phyloP scores from a whole-genome alignment of 2,329 filamentous ascomycete genomes.

The Talaromyces sp. region DNA sequence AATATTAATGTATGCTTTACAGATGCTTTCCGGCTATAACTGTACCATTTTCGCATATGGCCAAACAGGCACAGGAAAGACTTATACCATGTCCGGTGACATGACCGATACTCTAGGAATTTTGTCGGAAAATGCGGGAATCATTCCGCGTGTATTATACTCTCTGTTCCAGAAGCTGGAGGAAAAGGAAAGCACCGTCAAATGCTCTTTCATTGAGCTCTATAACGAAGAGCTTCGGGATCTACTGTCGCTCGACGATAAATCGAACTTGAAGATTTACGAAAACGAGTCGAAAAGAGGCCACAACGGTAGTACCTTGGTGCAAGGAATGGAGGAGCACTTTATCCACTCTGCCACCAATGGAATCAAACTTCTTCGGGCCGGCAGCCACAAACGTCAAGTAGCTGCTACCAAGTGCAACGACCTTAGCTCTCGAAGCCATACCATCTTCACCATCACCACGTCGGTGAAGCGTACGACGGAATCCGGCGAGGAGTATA shows the following conservation, averaged over 20 bases:
- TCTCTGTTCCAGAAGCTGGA: slow-evolving; percentile 82
- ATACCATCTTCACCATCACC: slow-evolving; percentile 95
- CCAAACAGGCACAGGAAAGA: slow-evolving; percentile 96
- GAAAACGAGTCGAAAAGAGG: slow-evolving; percentile 74
- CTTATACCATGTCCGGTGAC: slow-evolving; percentile 98
- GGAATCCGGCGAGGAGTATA: slow-evolving; percentile 80
- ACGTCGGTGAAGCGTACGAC: slow-evolving; percentile 77
- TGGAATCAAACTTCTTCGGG: slow-evolving; percentile 81
- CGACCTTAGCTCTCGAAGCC: slow-evolving; percentile 91
- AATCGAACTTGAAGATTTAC: slow-evolving; percentile 85
- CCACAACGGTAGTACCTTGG: slow-evolving; percentile 68
- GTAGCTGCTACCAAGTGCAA: slow-evolving; percentile 99
- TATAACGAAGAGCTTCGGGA: slow-evolving; percentile 98
- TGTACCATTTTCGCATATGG: slow-evolving; percentile 99
- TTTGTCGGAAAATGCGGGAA: slow-evolving; percentile 84
- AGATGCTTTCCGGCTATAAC: slow-evolving; percentile 94
- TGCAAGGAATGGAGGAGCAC: slow-evolving; percentile 96
- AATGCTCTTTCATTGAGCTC: slow-evolving; percentile 96
- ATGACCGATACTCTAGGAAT: slow-evolving; percentile 83
- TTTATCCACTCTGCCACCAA: slow-evolving; percentile 80
- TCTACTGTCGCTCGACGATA: slow-evolving; percentile 74
- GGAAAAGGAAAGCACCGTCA: slow-evolving; percentile 78
- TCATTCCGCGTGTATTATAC: slow-evolving; percentile 86
- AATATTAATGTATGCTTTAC: not conserved
- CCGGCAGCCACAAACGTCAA: slow-evolving; percentile 87